A percentile compares a stretch with the other conserved stretches of the same genome.
Evolutionary conservation across 805 yeast genomes (phyloP).

Genomic region (Ogataea paradorogensis): DNA sequence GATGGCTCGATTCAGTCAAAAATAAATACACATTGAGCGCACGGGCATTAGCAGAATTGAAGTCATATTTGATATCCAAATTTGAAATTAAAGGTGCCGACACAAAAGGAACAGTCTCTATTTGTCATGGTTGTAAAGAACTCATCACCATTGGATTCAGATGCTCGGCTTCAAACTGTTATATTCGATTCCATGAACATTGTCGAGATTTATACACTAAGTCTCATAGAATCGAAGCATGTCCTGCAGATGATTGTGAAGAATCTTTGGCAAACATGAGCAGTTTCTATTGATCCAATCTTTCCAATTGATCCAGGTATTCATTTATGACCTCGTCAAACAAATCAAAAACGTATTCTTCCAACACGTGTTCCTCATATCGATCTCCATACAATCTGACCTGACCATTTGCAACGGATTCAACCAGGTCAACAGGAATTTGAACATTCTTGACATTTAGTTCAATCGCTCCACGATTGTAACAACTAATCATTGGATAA

Average conservation of each 20-base stretch:
- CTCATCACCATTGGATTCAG: constrained; percentile 52
- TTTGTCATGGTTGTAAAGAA: constrained; percentile 51
- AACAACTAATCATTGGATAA: constrained; percentile 86
- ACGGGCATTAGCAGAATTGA: constrained; percentile 46
- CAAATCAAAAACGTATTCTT: constrained; percentile 79
- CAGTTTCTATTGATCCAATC: constrained; percentile 14
- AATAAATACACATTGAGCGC: constrained; percentile 38
- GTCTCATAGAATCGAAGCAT: constrained; percentile 28
- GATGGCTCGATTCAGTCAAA: constrained; percentile 47
- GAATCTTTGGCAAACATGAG: constrained; percentile 16
- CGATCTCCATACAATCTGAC: constrained; percentile 56
- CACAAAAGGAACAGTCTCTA: constrained; percentile 38
- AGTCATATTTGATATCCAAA: constrained; percentile 40
- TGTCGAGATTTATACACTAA: constrained; percentile 44
- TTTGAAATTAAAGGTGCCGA: constrained; percentile 35
- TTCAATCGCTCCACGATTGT: constrained; percentile 70
- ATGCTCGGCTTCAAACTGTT: constrained; percentile 36
- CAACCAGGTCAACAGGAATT: constrained; percentile 37
- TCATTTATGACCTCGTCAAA: constrained; percentile 78
- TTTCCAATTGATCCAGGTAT: constrained; percentile 40
- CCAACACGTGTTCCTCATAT: constrained; percentile 68
- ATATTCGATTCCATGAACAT: constrained; percentile 43
- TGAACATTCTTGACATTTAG: constrained; percentile 65
- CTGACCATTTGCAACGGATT: constrained; percentile 20
- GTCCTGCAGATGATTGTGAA: constrained; percentile 34